Conservation (phyloP, 2,329 filamentous ascomycete genomes). For the Colletotrichum musicola region DNA sequence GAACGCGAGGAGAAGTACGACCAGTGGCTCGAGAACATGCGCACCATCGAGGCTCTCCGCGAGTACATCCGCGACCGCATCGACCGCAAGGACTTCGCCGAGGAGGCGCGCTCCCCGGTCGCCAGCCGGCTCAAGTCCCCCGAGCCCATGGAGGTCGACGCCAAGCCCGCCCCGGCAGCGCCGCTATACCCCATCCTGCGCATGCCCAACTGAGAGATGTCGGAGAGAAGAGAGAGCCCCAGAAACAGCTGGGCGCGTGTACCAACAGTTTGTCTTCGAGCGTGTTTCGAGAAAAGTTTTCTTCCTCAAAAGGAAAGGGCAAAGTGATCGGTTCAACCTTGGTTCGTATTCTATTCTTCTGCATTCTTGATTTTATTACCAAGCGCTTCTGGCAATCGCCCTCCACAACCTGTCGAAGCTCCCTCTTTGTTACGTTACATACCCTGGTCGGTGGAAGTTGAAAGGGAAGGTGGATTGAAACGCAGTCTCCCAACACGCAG, state of each 20-base stretch:
- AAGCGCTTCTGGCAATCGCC: constrained; percentile 29
- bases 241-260: constrained; percentile 16
- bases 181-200: constrained; percentile 56
- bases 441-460: constrained; percentile 37
- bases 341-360: constrained; percentile 37
- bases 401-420: constrained; percentile 28
- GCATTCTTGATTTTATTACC: constrained; percentile 24
- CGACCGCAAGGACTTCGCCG: constrained; percentile 66
- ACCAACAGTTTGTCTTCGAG: constrained; percentile 35
- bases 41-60: constrained; percentile 72
- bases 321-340: constrained; percentile 35
- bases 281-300: constrained; percentile 33
- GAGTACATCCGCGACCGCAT: constrained; percentile 70
- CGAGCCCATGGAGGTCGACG: constrained; percentile 40
- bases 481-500: constrained; percentile 34
- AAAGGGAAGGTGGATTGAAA: constrained; percentile 34
- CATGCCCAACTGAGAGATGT: constrained; percentile 49
- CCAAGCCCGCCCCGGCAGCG: constrained; percentile 34
- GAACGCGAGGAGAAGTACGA: constrained; percentile 74
- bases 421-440: constrained; percentile 37
- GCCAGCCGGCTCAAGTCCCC: constrained; percentile 43
- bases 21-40: constrained; percentile 75
- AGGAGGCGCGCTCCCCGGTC: constrained; percentile 42
- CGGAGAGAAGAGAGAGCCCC: constrained; percentile 7
- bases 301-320: constrained; percentile 16